A percentile compares a stretch with the other conserved stretches of the same genome.
Evolutionary conservation across 495 filamentous ascomycete genomes (phyloP).

Genomic region (Aspergillus olivimuriae): DNA sequence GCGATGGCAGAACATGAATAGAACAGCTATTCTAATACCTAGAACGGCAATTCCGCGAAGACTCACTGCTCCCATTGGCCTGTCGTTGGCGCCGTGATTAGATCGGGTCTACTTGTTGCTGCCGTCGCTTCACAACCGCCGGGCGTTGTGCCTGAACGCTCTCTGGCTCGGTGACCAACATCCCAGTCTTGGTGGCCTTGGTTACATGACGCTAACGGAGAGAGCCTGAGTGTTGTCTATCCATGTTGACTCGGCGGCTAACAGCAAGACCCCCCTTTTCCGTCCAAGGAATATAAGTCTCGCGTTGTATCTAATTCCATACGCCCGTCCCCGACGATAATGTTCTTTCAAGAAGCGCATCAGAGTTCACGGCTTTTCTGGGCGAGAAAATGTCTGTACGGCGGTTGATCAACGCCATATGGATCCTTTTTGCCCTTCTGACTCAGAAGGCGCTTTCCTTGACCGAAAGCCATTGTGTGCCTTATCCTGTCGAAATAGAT

Average conservation of each 20-base stretch:
- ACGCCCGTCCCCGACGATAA: not conserved
- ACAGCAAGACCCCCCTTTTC: not conserved
- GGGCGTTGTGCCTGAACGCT: not conserved
- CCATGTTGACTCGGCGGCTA: not conserved
- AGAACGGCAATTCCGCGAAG: not conserved
- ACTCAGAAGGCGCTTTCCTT: not conserved
- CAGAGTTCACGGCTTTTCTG: not conserved
- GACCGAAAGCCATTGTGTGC: not conserved
- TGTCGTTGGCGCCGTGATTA: not conserved
- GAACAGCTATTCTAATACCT: not conserved
- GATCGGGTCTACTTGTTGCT: not conserved
- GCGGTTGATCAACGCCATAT: not conserved
- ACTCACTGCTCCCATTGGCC: not conserved
- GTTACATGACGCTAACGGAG: not conserved
- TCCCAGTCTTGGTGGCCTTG: not conserved
- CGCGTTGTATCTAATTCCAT: not conserved
- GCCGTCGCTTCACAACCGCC: not conserved
- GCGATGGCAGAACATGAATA: not conserved
- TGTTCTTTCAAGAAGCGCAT: not conserved
- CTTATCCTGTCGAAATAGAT: not conserved
- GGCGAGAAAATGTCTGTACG: not conserved
- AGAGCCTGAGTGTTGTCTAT: not conserved
- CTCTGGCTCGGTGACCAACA: not conserved
- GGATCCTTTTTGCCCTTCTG: not conserved
- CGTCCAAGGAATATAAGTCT: not conserved